Conservation (phyloP, 2,329 filamentous ascomycete genomes). For the Stachybotrys chartarum region DNA sequence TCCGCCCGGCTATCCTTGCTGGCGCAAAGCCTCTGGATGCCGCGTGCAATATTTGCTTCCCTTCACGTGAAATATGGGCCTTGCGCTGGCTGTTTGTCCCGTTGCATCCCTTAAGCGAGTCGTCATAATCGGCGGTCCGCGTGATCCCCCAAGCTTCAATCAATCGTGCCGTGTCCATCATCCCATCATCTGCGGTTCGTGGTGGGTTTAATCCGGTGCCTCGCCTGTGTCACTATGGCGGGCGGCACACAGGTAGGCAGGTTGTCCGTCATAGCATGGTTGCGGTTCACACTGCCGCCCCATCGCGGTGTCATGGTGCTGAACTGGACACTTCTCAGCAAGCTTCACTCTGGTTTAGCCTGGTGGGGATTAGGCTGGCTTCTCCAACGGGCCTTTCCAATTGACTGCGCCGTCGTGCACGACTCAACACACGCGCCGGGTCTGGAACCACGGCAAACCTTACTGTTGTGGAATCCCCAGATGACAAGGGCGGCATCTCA, state of each 20-base stretch:
- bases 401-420: background rate
- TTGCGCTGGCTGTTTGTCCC: background rate
- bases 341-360: background rate
- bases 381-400: background rate
- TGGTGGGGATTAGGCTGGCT: background rate
- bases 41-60: background rate
- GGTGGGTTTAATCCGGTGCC: background rate
- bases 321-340: background rate
- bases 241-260: too few species aligned
- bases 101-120: constrained; percentile 13
- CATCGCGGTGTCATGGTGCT: background rate
- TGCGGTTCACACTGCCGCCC: background rate
- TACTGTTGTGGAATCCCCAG: constrained; percentile 12
- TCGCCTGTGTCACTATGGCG: background rate
- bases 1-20: background rate
- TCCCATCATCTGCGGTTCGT: background rate
- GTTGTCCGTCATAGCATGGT: too few species aligned
- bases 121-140: constrained; percentile 15
- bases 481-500: background rate
- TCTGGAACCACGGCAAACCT: constrained; percentile 16
- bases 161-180: background rate
- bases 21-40: background rate
- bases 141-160: constrained; percentile 7
- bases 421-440: constrained; percentile 1
- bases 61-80: background rate